A percentile compares a stretch with the other conserved stretches of the same genome.
phyloP scores from a whole-genome alignment of 1,139 yeast genomes.

The Sugiyamaella castrensis region DNA sequence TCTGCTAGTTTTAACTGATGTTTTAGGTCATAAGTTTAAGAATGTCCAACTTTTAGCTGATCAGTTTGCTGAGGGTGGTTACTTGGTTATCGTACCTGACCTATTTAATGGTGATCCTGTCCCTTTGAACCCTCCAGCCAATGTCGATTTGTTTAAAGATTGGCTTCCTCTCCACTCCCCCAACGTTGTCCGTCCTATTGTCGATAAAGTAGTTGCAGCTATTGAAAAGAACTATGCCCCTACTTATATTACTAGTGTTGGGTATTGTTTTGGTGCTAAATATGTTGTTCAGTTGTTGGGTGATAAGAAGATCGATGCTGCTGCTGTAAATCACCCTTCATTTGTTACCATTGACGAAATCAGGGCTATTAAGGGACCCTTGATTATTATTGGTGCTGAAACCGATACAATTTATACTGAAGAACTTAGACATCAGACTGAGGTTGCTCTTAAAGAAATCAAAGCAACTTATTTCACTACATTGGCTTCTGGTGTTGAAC shows the following conservation, averaged over 20 bases:
- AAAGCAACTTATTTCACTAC: conserved; percentile 57
- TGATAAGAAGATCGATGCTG: conserved; percentile 47
- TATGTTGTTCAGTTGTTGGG: conserved; percentile 55
- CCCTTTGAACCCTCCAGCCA: conserved; percentile 31
- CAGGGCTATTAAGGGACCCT: conserved; percentile 54
- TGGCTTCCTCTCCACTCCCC: conserved; percentile 59
- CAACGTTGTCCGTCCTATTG: conserved; percentile 44
- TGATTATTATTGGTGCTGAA: conserved; percentile 72
- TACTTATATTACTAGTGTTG: conserved; percentile 56
- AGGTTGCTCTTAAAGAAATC: conserved; percentile 50
- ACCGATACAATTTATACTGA: conserved; percentile 57
- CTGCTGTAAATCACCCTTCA: conserved; percentile 81
- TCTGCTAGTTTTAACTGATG: conserved; percentile 64
- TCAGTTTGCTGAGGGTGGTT: conserved; percentile 60
- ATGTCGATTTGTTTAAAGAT: conserved; percentile 40
- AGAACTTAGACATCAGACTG: conserved; percentile 61
- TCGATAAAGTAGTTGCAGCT: conserved; percentile 45
- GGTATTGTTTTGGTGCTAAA: conserved; percentile 87
- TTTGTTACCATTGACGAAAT: conserved; percentile 63
- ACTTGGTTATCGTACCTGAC: conserved; percentile 71
- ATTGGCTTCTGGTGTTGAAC: conserved; percentile 58
- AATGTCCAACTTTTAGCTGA: conserved; percentile 70
- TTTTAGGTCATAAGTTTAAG: conserved; percentile 57
- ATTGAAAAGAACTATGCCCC: conserved; percentile 43
- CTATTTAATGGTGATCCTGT: conserved; percentile 56